Base-by-base conservation (phyloP, 2,329 filamentous ascomycete species). In the Pyrenophora graminea region DNA sequence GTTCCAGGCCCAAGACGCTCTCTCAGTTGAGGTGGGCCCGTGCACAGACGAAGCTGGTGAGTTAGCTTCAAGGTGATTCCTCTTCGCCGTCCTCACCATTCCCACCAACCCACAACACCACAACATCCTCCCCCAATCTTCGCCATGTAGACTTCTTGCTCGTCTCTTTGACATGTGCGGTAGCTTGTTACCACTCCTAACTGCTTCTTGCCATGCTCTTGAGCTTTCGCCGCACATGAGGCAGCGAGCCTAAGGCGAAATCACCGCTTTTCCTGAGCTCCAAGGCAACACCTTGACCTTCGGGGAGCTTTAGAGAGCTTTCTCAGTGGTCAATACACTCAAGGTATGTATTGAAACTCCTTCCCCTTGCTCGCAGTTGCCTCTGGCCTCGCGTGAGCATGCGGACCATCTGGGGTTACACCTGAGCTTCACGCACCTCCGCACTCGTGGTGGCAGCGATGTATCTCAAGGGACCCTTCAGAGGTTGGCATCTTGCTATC, bases 11-110 rank as follows among this genome's bases (percentile, higher is more conserved):
- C 15, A 23, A 6, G 32, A 21, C 39, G 25, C 25, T 23, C 32
- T 47, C 33, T 39, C 39, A 48, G 27, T 43, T 17, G 27, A 6
- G 32, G 15, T 30, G 27, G 42, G 51, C 7, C 51, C 34, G 46
- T 53, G 51, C 51, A 32, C 3, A 21, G 18, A 30, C 18, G 17
- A 13, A 12, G 18, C 17, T 25, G 42, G 33, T 21, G 18, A 27
- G 46, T 46, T 27, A n/a, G 17, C 18, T 21, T 39, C 7, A 32
- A 38, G 31, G 34, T 43, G 30, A 17, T 18, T 31, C 21, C 23
- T 21, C 6, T 33, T 43, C 38, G 27, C 41, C 12, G 12, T 36
- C 41, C 17, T 45, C 41, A 15, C 27, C 17, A 25, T 9, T 36
- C 17, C 18, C 34, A 25, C 18, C 27, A 41, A 51, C 41, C 31